Conservation (phyloP, 2,329 filamentous ascomycete genomes). For the Trichophyton rubrum region DNA sequence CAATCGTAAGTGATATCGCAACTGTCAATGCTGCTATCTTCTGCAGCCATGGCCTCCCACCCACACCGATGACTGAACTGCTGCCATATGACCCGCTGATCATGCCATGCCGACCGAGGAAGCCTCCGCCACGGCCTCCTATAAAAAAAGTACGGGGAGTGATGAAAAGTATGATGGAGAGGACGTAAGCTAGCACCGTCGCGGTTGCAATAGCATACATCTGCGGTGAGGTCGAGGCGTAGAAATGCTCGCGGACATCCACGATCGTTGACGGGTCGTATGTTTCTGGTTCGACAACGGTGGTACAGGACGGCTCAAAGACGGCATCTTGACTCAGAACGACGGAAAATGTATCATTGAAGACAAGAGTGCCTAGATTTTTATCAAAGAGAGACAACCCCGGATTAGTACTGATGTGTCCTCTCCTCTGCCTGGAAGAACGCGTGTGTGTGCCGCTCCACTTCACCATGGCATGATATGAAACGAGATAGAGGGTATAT, state of each 20-base stretch:
- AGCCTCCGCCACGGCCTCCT: conserved; percentile 52
- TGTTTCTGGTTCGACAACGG: conserved; percentile 13
- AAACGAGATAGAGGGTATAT: conserved; percentile 1
- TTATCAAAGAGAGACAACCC: background rate
- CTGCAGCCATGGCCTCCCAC: conserved; percentile 86
- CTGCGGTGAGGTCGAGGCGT: conserved; percentile 83
- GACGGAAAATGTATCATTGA: conserved; percentile 32
- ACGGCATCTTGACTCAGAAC: conserved; percentile 38
- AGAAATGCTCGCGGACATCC: conserved; percentile 75
- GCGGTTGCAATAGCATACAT: conserved; percentile 85
- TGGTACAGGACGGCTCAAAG: conserved; percentile 38
- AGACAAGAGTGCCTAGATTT: conserved; percentile 27
- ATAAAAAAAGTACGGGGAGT: conserved; percentile 89
- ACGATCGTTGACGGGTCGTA: conserved; percentile 40
- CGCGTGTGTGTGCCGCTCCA: background rate
- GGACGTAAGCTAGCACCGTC: conserved; percentile 80
- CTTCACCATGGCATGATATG: background rate
- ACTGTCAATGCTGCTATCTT: conserved; percentile 54
- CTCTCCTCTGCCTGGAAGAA: background rate
- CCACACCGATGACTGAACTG: conserved; percentile 65
- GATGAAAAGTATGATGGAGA: conserved; percentile 87
- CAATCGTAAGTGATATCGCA: conserved; percentile 78
- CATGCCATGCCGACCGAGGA: conserved; percentile 69
- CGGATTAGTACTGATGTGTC: background rate
- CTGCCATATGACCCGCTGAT: conserved; percentile 63